Conservation (phyloP, 2,329 filamentous ascomycete genomes). For the Scedosporium minutisporum region DNA sequence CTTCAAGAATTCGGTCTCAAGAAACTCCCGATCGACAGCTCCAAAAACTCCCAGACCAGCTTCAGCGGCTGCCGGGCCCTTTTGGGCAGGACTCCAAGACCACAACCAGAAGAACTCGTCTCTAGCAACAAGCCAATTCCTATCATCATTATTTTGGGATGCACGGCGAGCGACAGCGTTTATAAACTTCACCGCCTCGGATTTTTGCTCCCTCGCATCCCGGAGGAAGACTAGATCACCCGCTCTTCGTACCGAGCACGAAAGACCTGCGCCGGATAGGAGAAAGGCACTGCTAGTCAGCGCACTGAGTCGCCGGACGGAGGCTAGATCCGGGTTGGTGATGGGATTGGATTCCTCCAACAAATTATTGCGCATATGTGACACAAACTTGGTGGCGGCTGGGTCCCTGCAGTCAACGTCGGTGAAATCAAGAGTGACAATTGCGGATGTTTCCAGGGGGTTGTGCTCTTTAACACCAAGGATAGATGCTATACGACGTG, state of each 20-base stretch:
- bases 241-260: slow-evolving; percentile 41
- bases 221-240: slow-evolving; percentile 56
- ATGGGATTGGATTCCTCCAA: slow-evolving; percentile 51
- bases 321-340: slow-evolving; percentile 48
- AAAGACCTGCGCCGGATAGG: slow-evolving; percentile 38
- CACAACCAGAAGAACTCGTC: slow-evolving; percentile 64
- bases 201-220: slow-evolving; percentile 54
- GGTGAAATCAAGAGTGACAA: slow-evolving; percentile 12
- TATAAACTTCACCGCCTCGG: slow-evolving; percentile 49
- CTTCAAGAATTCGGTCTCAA: slow-evolving; percentile 66
- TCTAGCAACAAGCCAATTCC: slow-evolving; percentile 52
- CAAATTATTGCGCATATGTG: slow-evolving; percentile 40
- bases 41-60: slow-evolving; percentile 54
- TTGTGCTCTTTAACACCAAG: slow-evolving; percentile 50
- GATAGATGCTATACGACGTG: slow-evolving; percentile 22
- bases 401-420: slow-evolving; percentile 22
- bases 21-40: slow-evolving; percentile 45
- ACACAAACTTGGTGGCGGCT: slow-evolving; percentile 29
- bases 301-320: slow-evolving; percentile 52
- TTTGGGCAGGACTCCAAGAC: slow-evolving; percentile 51
- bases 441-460: slow-evolving; percentile 27
- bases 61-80: neutral
- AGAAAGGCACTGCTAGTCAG: slow-evolving; percentile 53
- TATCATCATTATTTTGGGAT: slow-evolving; percentile 50
- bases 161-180: slow-evolving; percentile 38